Conservation (phyloP, 768 basidiomycete species). For the Phlebiopsis flavidoalba region DNA sequence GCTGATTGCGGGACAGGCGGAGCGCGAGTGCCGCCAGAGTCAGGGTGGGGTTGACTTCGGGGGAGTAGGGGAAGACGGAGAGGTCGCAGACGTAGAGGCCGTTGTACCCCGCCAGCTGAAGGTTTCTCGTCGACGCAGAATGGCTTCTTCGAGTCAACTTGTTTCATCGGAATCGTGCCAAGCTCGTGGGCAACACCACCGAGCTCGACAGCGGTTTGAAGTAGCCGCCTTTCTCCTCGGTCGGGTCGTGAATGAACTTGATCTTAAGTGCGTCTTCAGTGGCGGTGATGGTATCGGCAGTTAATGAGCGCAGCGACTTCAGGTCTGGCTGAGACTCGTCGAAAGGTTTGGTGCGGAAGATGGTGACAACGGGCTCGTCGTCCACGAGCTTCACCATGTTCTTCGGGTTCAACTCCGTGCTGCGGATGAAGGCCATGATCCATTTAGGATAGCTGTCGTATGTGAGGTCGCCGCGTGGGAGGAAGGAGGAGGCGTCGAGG, state of each 20-base stretch:
- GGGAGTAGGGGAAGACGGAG: slow-evolving; percentile 25
- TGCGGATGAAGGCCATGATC: slow-evolving; percentile 15
- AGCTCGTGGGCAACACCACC: slow-evolving; percentile 27
- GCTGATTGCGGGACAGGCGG: slow-evolving; percentile 15
- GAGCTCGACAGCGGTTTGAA: slow-evolving; percentile 16
- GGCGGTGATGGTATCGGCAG: neutral
- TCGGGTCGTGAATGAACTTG: slow-evolving; percentile 5
- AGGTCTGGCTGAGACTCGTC: neutral
- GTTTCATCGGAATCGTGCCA: slow-evolving; percentile 19
- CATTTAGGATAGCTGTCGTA: slow-evolving; percentile 8
- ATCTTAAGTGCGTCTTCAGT: slow-evolving; percentile 10
- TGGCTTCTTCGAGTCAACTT: neutral
- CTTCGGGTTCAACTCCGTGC: slow-evolving; percentile 1
- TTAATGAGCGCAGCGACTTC: neutral
- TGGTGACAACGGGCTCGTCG: slow-evolving; percentile 14
- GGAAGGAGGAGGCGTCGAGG: slow-evolving; percentile 23
- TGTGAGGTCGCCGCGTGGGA: slow-evolving; percentile 14
- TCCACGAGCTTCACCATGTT: slow-evolving; percentile 15
- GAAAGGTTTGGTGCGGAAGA: neutral
- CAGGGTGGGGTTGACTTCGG: slow-evolving; percentile 22
- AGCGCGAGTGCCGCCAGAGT: slow-evolving; percentile 23
- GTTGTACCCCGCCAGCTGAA: slow-evolving; percentile 10
- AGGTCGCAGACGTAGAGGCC: slow-evolving; percentile 24
- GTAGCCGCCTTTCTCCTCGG: neutral
- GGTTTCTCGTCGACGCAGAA: slow-evolving; percentile 13